These are phyloP conservation scores for Periconia macrospinosa DNA, from an alignment of 2,329 filamentous ascomycete genomes.

Conservation along the genomic window DNA sequence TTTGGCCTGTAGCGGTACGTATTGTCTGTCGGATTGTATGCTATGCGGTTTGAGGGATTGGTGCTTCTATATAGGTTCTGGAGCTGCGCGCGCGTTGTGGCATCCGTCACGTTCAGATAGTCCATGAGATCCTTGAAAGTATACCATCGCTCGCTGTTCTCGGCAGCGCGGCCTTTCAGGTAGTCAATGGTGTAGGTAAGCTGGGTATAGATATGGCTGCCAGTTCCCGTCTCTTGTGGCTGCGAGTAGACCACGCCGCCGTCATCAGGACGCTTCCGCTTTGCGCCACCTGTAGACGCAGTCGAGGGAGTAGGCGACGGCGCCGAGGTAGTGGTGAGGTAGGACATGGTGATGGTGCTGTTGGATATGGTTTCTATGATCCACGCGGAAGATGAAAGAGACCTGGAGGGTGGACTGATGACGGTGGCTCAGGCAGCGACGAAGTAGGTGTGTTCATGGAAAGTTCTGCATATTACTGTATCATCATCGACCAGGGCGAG, in stretches of 20 bases:
- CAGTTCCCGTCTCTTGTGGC: slow-evolving; percentile 73
- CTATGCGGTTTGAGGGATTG: slow-evolving; percentile 64
- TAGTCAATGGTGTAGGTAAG: slow-evolving; percentile 79
- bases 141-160: slow-evolving; percentile 63
- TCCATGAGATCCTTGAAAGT: slow-evolving; percentile 75
- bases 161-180: slow-evolving; percentile 44
- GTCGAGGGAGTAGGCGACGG: slow-evolving; percentile 62
- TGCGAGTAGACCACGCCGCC: slow-evolving; percentile 67
- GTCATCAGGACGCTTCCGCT: slow-evolving; percentile 61
- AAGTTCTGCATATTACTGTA: background rate
- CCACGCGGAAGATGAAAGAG: background rate
- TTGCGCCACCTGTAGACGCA: slow-evolving; percentile 43
- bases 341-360: slow-evolving; percentile 30
- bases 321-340: slow-evolving; percentile 49
- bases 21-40: slow-evolving; percentile 58
- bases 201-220: slow-evolving; percentile 81
- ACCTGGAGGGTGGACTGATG: background rate
- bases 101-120: slow-evolving; percentile 68
- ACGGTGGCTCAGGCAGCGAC: background rate
- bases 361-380: background rate
- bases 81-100: slow-evolving; percentile 59
- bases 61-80: slow-evolving; percentile 64
- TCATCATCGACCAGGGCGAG: no score
- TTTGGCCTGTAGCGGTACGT: slow-evolving; percentile 83
- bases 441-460: background rate